These are phyloP conservation scores for Apiospora kogelbergensis DNA, from an alignment of 2,329 filamentous ascomycete genomes.

Conservation along the genomic window DNA sequence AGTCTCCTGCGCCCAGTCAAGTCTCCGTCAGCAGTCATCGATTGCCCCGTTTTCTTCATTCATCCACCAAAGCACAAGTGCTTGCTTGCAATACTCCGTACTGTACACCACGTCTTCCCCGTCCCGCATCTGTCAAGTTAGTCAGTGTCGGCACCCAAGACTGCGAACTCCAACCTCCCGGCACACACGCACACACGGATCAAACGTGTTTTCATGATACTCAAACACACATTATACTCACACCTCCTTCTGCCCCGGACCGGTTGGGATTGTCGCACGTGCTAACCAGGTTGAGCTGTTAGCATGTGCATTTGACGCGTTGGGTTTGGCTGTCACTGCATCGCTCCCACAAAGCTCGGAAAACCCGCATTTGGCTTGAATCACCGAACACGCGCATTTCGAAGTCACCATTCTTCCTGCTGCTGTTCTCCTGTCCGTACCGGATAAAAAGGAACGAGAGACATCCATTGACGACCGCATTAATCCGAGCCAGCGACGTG, in stretches of 20 bases:
- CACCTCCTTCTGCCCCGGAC: background rate
- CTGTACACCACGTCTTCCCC: background rate
- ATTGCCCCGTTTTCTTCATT: background rate
- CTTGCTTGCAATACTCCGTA: background rate
- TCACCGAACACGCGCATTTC: background rate
- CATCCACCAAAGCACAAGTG: background rate
- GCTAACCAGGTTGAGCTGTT: constrained; percentile 1
- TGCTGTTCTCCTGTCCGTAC: background rate
- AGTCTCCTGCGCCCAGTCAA: background rate
- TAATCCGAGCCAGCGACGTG: background rate
- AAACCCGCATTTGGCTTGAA: constrained; percentile 10
- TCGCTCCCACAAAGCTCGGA: constrained; percentile 9
- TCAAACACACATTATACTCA: background rate
- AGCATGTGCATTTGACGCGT: constrained; percentile 5
- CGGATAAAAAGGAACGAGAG: background rate
- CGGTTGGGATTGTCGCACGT: background rate
- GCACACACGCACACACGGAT: background rate
- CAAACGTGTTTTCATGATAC: background rate
- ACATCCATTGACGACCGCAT: background rate
- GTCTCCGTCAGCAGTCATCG: background rate
- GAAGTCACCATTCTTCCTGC: background rate
- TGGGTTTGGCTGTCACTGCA: constrained; percentile 9
- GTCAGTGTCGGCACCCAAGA: background rate
- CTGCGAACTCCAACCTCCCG: background rate
- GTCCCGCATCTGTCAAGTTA: background rate